Percentiles rank a stretch among this genome's conserved stretches.
Conservation (phyloP, 2,329 filamentous ascomycete species). For the Sporothrix pseudoabietina region DNA sequence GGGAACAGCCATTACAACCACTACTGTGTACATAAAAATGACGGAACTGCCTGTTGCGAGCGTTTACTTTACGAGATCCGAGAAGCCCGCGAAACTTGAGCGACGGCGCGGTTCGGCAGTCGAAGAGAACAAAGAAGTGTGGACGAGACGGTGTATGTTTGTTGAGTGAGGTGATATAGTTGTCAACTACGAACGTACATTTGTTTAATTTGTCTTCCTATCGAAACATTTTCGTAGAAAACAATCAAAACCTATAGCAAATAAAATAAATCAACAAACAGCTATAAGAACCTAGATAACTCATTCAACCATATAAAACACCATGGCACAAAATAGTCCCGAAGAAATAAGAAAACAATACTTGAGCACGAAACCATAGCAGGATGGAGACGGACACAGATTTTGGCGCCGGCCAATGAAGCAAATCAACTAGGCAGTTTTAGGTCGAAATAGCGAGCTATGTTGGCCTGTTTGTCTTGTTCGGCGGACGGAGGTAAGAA, state of each 20-base stretch:
- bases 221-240: background rate
- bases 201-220: background rate
- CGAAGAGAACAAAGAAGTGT: slow-evolving; percentile 3
- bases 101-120: slow-evolving; percentile 1
- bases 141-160: background rate
- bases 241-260: background rate
- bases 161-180: background rate
- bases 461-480: background rate
- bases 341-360: background rate
- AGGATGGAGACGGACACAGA: background rate
- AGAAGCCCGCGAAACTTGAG: slow-evolving; percentile 4
- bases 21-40: background rate
- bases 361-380: background rate
- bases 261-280: background rate
- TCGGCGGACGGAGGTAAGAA: slow-evolving; percentile 3
- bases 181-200: background rate
- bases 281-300: background rate
- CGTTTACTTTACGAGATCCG: background rate
- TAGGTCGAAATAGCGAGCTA: background rate
- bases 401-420: background rate
- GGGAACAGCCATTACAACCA: background rate
- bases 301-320: background rate
- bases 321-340: background rate
- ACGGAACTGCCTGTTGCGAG: background rate
- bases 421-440: background rate